Percentiles rank a stretch among this genome's conserved stretches.
Evolutionary conservation across 2,329 filamentous ascomycete genomes (phyloP).

Genomic region (Penicillium frequentans): DNA sequence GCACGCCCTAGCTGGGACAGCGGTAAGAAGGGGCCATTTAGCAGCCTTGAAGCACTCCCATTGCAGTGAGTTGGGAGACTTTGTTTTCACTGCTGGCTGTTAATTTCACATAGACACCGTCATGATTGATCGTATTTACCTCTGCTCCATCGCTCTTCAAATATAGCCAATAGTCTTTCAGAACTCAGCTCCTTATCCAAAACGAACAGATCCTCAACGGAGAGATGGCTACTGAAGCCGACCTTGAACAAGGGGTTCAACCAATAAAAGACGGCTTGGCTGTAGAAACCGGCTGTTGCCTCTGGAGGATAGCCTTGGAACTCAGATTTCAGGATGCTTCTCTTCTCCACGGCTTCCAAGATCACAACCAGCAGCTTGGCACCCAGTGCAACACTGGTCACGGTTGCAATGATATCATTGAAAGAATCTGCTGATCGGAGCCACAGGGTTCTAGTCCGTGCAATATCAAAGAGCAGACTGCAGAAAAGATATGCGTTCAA

Average conservation of each 20-base stretch:
- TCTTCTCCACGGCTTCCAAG: constrained; percentile 49
- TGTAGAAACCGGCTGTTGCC: constrained; percentile 54
- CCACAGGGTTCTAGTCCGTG: constrained; percentile 48
- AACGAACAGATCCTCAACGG: constrained; percentile 46
- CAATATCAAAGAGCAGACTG: constrained; percentile 48
- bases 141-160: constrained; percentile 43
- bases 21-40: constrained; percentile 36
- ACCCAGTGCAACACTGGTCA: constrained; percentile 44
- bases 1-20: constrained; percentile 33
- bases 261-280: constrained; percentile 54
- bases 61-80: constrained; percentile 30
- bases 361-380: constrained; percentile 47
- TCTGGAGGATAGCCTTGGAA: constrained; percentile 50
- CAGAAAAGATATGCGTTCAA: constrained; percentile 49
- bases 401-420: constrained; percentile 40
- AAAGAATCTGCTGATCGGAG: constrained; percentile 30
- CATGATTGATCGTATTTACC: constrained; percentile 21
- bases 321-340: constrained; percentile 38
- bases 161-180: constrained; percentile 37
- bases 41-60: constrained; percentile 30
- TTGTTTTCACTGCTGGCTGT: constrained; percentile 24
- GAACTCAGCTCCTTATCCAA: constrained; percentile 49
- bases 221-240: constrained; percentile 48
- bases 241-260: constrained; percentile 52
- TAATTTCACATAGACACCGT: constrained; percentile 3